phyloP scores from a whole-genome alignment of 495 filamentous ascomycete genomes.

The Tuber umbilicatum region DNA sequence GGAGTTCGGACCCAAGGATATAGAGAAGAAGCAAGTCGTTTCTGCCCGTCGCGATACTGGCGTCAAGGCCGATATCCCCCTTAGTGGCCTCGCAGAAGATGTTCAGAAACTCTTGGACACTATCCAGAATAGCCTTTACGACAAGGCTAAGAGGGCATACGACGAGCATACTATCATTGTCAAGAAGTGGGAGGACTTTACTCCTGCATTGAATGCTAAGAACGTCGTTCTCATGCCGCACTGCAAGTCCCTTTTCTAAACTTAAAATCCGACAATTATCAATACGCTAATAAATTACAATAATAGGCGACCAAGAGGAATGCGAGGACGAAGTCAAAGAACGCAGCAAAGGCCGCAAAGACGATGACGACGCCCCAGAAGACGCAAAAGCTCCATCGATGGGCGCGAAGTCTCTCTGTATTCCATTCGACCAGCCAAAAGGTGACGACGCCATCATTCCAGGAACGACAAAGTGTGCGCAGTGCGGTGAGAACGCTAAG shows the following conservation, averaged over 20 bases:
- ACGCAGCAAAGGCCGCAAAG: constrained; percentile 61
- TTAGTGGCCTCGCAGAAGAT: constrained; percentile 61
- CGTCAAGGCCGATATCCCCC: constrained; percentile 65
- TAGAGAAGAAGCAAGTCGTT: constrained; percentile 71
- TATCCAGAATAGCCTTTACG: constrained; percentile 82
- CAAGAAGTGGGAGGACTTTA: constrained; percentile 81
- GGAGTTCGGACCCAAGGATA: constrained; percentile 92
- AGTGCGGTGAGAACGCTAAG: constrained; percentile 54
- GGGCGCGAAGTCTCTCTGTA: constrained; percentile 96
- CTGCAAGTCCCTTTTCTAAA: constrained; percentile 50
- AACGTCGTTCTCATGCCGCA: constrained; percentile 83
- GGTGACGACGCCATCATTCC: constrained; percentile 53
- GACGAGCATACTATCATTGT: constrained; percentile 69
- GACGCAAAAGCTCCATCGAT: constrained; percentile 80
- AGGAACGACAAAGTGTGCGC: constrained; percentile 84
- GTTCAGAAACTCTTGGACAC: constrained; percentile 75
- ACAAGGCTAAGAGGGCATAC: constrained; percentile 70
- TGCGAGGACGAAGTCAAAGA: constrained; percentile 97
- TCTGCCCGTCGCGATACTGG: constrained; percentile 83
- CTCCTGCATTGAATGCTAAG: constrained; percentile 79
- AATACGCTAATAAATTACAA: neutral
- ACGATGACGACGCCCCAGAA: constrained; percentile 61
- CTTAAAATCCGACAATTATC: neutral
- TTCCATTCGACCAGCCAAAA: constrained; percentile 92
- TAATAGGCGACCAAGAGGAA: constrained; percentile 50